A percentile compares a stretch with the other conserved stretches of the same genome.
These are phyloP conservation scores for Nakazawaea holstii DNA, from an alignment of 805 yeast species.

Conservation along the genomic window DNA sequence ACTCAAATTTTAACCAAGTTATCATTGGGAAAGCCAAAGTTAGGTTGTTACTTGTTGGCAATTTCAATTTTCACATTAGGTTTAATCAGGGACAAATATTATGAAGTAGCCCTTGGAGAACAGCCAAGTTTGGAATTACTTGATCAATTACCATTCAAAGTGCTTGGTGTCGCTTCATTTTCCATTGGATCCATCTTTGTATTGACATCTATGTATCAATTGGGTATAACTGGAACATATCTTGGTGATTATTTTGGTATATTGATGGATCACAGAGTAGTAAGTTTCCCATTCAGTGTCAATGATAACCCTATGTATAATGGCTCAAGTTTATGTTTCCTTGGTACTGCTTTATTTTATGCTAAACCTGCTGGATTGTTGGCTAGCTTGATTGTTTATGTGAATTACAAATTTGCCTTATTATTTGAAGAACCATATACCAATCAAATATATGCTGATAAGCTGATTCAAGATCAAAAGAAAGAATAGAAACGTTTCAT, in stretches of 20 bases:
- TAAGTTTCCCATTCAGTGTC: slow-evolving; percentile 89
- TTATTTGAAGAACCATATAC: slow-evolving; percentile 95
- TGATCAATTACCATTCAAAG: slow-evolving; percentile 31
- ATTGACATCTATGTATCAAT: slow-evolving; percentile 77
- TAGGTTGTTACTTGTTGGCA: slow-evolving; percentile 86
- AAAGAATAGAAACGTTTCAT: background rate
- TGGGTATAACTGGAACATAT: slow-evolving; percentile 95
- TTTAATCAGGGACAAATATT: slow-evolving; percentile 68
- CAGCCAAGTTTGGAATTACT: slow-evolving; percentile 67
- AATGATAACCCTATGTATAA: slow-evolving; percentile 95
- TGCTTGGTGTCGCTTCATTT: slow-evolving; percentile 52
- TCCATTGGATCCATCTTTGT: slow-evolving; percentile 77
- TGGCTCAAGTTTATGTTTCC: slow-evolving; percentile 83
- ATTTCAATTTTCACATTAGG: slow-evolving; percentile 81
- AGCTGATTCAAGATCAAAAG: slow-evolving; percentile 2
- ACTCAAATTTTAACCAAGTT: slow-evolving; percentile 72
- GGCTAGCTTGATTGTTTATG: slow-evolving; percentile 64
- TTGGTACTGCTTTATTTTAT: slow-evolving; percentile 84
- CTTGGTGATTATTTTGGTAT: slow-evolving; percentile 97
- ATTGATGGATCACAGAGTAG: slow-evolving; percentile 83
- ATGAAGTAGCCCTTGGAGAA: slow-evolving; percentile 61
- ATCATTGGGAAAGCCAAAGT: slow-evolving; percentile 55
- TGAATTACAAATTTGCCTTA: slow-evolving; percentile 81
- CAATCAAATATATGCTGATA: slow-evolving; percentile 71
- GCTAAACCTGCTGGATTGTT: slow-evolving; percentile 88